Conservation (phyloP, 225 moss, liverwort and hornwort species). For the Physcomitrellopsis africana region DNA sequence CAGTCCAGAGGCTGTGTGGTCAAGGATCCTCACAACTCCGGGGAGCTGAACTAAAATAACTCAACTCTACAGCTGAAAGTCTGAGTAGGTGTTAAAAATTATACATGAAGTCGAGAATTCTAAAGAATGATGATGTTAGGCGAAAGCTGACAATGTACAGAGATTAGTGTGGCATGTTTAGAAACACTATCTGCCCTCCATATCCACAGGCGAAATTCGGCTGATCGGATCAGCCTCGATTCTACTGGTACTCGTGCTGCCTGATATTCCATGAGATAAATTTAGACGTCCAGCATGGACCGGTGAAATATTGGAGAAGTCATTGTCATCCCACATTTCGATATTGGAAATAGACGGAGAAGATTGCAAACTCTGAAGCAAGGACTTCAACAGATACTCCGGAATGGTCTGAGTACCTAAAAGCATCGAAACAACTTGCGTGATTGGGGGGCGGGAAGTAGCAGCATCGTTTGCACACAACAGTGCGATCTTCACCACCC, state of each 20-base stretch:
- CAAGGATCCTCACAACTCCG: too few species aligned
- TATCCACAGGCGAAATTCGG: background rate
- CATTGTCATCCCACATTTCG: constrained; percentile 28
- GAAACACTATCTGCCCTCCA: constrained; percentile 36
- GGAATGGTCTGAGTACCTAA: constrained; percentile 42
- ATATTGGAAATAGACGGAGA: constrained; percentile 27
- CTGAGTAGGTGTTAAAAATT: too few species aligned
- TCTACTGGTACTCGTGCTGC: background rate
- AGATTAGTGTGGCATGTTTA: background rate
- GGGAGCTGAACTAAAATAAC: too few species aligned
- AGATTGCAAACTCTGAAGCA: constrained; percentile 22
- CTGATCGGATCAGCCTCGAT: constrained; percentile 1
- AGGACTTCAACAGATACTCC: constrained; percentile 36
- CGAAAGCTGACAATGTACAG: constrained; percentile 15
- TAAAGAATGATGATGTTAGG: too few species aligned
- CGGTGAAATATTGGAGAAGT: constrained; percentile 10
- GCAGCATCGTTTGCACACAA: constrained; percentile 46
- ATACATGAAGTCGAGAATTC: too few species aligned
- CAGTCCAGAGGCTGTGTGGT: too few species aligned
- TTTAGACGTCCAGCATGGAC: constrained; percentile 1
- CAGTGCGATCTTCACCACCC: constrained; percentile 40
- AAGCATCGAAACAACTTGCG: constrained; percentile 46
- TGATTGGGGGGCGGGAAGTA: constrained; percentile 37
- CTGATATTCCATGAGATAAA: constrained; percentile 8
- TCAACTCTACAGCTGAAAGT: too few species aligned